A percentile compares a stretch with the other conserved stretches of the same genome.
Evolutionary conservation across 169 alveolate species (phyloP).

Genomic region (Plasmodium cynomolgi): DNA sequence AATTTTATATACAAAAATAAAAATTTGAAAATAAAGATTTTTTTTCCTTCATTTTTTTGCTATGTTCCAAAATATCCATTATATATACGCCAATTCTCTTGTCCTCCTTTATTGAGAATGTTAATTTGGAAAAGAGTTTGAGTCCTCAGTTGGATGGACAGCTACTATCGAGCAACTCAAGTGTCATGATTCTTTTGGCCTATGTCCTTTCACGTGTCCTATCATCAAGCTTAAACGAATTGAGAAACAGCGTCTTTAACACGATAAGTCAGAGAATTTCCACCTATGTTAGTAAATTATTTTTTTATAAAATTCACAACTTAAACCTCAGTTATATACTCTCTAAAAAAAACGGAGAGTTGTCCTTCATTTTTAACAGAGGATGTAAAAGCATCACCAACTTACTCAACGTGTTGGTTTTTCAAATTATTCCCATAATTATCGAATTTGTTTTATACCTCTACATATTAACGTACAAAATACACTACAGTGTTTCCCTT

Average conservation of each 20-base stretch:
- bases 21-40: conserved; percentile 52
- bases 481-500: conserved; percentile 86
- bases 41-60: conserved; percentile 58
- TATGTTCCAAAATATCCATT: conserved; percentile 70
- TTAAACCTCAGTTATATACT: conserved; percentile 82
- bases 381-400: conserved; percentile 86
- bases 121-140: conserved; percentile 53
- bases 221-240: conserved; percentile 77
- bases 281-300: conserved; percentile 79
- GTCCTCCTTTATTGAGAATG: conserved; percentile 75
- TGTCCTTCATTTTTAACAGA: conserved; percentile 81
- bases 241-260: conserved; percentile 83
- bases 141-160: neutral
- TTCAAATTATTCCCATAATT: conserved; percentile 86
- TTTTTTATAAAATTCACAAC: conserved; percentile 84
- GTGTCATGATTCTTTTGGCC: conserved; percentile 33
- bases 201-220: conserved; percentile 62
- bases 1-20: conserved; percentile 69
- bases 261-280: conserved; percentile 83
- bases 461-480: conserved; percentile 85
- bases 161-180: neutral
- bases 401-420: conserved; percentile 81
- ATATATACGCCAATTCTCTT: conserved; percentile 60
- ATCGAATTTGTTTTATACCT: conserved; percentile 87
- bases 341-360: conserved; percentile 83